These are phyloP conservation scores for Stagonosporopsis cucurbitacearum DNA, from an alignment of 2,329 filamentous ascomycete genomes.

Conservation along the genomic window DNA sequence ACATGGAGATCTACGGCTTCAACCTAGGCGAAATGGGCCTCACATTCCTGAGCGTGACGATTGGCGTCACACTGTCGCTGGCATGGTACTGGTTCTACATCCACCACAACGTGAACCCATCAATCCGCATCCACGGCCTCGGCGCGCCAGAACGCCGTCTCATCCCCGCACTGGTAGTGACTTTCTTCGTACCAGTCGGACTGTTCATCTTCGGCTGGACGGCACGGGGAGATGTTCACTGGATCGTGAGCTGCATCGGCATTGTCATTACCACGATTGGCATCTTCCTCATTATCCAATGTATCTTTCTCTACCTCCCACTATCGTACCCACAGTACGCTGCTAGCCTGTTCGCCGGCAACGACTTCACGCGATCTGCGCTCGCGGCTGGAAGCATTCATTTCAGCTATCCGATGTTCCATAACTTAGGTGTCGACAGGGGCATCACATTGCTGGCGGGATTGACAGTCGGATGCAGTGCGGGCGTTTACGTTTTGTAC, in stretches of 20 bases:
- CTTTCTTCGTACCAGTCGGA: constrained; percentile 67
- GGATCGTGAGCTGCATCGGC: constrained; percentile 63
- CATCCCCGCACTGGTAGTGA: constrained; percentile 69
- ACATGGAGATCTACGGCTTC: constrained; percentile 78
- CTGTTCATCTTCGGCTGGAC: constrained; percentile 73
- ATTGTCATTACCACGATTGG: constrained; percentile 58
- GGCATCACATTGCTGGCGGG: constrained; percentile 63
- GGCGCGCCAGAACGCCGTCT: constrained; percentile 75
- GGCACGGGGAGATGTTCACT: constrained; percentile 66
- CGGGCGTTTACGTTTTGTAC: constrained; percentile 67
- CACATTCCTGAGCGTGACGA: constrained; percentile 82
- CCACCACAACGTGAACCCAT: constrained; percentile 72
- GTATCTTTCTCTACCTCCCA: constrained; percentile 67
- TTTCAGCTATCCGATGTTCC: constrained; percentile 66
- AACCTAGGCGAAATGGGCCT: constrained; percentile 75
- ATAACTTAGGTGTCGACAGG: constrained; percentile 64
- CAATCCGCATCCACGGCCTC: constrained; percentile 66
- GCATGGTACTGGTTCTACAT: constrained; percentile 74
- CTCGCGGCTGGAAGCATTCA: constrained; percentile 67
- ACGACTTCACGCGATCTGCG: constrained; percentile 62
- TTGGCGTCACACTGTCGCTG: constrained; percentile 73
- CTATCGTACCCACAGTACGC: constrained; percentile 63
- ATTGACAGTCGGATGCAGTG: constrained; percentile 49
- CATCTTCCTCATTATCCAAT: constrained; percentile 55
- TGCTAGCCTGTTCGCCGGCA: constrained; percentile 65